These are phyloP conservation scores for Sarocladiaceae sp. DNA, from an alignment of 2,329 filamentous ascomycete species.

Conservation along the genomic window DNA sequence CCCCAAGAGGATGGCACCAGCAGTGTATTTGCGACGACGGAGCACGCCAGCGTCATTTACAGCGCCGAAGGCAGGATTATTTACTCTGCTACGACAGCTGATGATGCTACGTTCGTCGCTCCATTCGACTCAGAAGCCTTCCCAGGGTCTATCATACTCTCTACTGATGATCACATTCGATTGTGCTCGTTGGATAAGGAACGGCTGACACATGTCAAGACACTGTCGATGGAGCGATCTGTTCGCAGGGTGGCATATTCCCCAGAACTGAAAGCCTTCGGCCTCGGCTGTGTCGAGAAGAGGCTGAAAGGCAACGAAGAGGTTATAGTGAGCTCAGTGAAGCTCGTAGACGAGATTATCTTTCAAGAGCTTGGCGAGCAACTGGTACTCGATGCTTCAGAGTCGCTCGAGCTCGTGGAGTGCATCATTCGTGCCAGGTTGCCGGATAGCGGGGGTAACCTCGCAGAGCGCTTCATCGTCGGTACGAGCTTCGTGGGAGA, in stretches of 20 bases:
- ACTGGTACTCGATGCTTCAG: slow-evolving; percentile 49
- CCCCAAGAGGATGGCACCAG: slow-evolving; percentile 61
- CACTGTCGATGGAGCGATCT: slow-evolving; percentile 71
- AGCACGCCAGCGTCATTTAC: slow-evolving; percentile 92
- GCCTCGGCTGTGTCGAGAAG: slow-evolving; percentile 76
- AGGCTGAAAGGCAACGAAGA: slow-evolving; percentile 67
- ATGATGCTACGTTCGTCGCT: slow-evolving; percentile 75
- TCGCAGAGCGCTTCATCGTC: slow-evolving; percentile 77
- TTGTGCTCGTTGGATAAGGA: slow-evolving; percentile 78
- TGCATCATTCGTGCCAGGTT: slow-evolving; percentile 74
- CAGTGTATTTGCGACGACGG: slow-evolving; percentile 88
- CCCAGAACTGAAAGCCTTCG: slow-evolving; percentile 70
- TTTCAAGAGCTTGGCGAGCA: slow-evolving; percentile 71
- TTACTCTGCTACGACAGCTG: slow-evolving; percentile 89
- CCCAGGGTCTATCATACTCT: slow-evolving; percentile 73
- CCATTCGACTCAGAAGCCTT: slow-evolving; percentile 78
- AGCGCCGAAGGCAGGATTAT: slow-evolving; percentile 79
- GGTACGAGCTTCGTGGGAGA: slow-evolving; percentile 75
- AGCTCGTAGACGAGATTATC: slow-evolving; percentile 82
- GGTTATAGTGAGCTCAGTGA: slow-evolving; percentile 71
- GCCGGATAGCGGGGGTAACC: slow-evolving; percentile 46
- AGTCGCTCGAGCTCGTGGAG: slow-evolving; percentile 68
- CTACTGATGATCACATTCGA: slow-evolving; percentile 68
- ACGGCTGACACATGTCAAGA: slow-evolving; percentile 80
- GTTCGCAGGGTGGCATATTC: slow-evolving; percentile 86